These are phyloP conservation scores for Stevia rebaudiana DNA, from an alignment of 140 eudicot species.

Conservation along the genomic window DNA sequence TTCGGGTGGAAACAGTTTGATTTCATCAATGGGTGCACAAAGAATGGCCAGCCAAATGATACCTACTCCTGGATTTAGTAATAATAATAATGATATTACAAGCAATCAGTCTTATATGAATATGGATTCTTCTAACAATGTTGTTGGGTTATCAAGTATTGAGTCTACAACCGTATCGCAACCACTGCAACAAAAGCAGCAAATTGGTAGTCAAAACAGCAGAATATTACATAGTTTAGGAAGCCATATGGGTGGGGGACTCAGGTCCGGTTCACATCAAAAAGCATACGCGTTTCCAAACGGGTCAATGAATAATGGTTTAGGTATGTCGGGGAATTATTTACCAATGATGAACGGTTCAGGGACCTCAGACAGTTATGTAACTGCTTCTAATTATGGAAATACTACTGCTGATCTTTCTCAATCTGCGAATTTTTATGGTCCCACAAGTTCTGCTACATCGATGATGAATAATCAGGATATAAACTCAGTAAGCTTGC, in stretches of 20 bases:
- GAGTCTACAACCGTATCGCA: conserved; percentile 58
- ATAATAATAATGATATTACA: conserved; percentile 25
- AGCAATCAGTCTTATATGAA: conserved; percentile 49
- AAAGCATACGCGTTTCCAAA: conserved; percentile 45
- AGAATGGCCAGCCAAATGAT: conserved; percentile 89
- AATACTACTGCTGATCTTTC: conserved; percentile 40
- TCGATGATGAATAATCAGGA: conserved; percentile 47
- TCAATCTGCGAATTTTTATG: conserved; percentile 53
- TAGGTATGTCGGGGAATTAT: conserved; percentile 47
- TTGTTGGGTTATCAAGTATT: conserved; percentile 40
- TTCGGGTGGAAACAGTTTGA: conserved; percentile 47
- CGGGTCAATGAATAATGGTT: conserved; percentile 51
- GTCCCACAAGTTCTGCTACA: conserved; percentile 38
- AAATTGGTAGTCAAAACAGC: conserved; percentile 67
- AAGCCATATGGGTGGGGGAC: conserved; percentile 71
- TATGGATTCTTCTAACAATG: conserved; percentile 44
- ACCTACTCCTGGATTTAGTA: conserved; percentile 80
- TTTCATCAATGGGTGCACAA: conserved; percentile 49
- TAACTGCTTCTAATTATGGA: conserved; percentile 33
- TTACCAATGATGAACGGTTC: conserved; percentile 51
- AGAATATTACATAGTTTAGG: conserved; percentile 70
- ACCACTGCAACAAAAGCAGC: conserved; percentile 60
- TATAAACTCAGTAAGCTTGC: conserved; percentile 40
- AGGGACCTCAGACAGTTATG: conserved; percentile 53
- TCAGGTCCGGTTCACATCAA: conserved; percentile 68